A percentile compares a stretch with the other conserved stretches of the same genome.
Conservation (phyloP, 2,329 filamentous ascomycete genomes). For the Elsinoe ampelina region DNA sequence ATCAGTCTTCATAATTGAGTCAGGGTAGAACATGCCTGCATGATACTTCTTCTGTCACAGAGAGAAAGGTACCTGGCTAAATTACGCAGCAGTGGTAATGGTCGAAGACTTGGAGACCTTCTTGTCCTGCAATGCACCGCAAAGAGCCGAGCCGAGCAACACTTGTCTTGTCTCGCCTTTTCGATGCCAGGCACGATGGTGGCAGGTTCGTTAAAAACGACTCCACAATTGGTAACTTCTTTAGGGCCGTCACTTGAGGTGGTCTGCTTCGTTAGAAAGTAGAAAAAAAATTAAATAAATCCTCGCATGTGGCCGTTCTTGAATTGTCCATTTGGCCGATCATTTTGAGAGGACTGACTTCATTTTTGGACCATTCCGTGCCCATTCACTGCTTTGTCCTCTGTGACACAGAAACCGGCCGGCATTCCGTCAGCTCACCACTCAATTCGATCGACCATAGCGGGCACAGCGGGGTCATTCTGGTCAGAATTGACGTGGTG, state of each 20-base stretch:
- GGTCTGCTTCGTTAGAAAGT: slow-evolving; percentile 5
- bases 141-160: slow-evolving; percentile 8
- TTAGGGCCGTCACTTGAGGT: background rate
- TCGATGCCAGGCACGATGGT: too few relatives aligned
- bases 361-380: background rate
- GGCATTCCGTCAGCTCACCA: too few relatives aligned
- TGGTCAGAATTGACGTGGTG: background rate
- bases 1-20: slow-evolving; percentile 29
- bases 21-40: background rate
- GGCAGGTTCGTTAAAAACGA: background rate
- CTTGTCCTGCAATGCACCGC: background rate
- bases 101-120: background rate
- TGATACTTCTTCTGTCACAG: background rate
- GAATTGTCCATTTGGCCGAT: slow-evolving; percentile 6
- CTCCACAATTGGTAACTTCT: background rate
- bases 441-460: too few relatives aligned
- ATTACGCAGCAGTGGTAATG: background rate
- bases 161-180: background rate
- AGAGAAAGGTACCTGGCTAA: background rate
- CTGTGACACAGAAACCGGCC: background rate
- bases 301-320: background rate
- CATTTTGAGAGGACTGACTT: background rate
- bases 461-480: background rate
- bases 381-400: background rate
- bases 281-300: background rate